Evolutionary conservation across 2,329 filamentous ascomycete genomes (phyloP), one percentile per base, ranked within the genome.

Genomic region (Gaeumannomyces tritici): DNA sequence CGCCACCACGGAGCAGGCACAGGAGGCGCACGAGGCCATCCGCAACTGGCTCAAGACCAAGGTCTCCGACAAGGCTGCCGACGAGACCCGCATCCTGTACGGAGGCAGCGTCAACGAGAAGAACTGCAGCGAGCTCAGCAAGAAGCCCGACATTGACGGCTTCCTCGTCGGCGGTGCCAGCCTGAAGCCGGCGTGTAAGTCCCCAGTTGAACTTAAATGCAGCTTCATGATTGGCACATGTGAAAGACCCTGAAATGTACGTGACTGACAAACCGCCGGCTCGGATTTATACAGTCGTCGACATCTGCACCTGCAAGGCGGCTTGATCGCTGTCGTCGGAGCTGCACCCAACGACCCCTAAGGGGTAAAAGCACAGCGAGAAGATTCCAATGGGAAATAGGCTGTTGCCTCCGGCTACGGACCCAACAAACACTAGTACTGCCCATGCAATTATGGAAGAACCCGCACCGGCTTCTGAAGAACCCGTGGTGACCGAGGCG

Each of bases 141-240:
- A 92, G 83, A 87, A 98, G 85, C 76, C 85, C 67, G 95, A 99
- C 77, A 96, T 99, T 76, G 95, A 99, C 77, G 95, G 95, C 64
- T 98, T 98, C 88, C 85, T 98, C 69, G 93, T 98, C 69, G 93
- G 93, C 68, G 93, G 93, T 77, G 93, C 93, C 74, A 95, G 90
- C 76, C 86, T 98, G 80, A 98, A 98, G 88, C 93, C 93, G 74
- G 93, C 91, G 68, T 97, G 89, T 91, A 80, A 83, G 89, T 82
- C 57, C 15, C 51, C 58, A 59, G 7, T 12, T 13, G 33, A 35
- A 6, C 33, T 5, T 15, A 5, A 18, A 18, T 18, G 13, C 13
- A 35, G 13, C 11, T 35, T 35, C 6, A 35, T 35, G 3, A 4
- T 4, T 35, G 33, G 13, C 13, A 5, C 18, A 15, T 35, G 13